A percentile compares a stretch with the other conserved stretches of the same genome.
Evolutionary conservation across 1,284 basidiomycete genomes (phyloP).

Genomic region (Vanrija sp.): DNA sequence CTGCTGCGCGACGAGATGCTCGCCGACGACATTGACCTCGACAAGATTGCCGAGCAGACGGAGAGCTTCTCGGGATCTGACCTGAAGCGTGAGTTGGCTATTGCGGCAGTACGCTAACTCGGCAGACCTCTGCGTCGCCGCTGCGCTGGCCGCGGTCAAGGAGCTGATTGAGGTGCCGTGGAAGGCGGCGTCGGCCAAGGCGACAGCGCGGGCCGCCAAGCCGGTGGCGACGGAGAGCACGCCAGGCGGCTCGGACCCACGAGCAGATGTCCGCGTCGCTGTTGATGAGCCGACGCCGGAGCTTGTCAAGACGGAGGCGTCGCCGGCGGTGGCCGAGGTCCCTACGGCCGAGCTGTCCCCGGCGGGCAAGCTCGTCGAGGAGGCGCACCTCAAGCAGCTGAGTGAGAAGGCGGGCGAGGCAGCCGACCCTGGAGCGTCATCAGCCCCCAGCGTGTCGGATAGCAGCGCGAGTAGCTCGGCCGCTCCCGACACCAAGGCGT

Average conservation of each 20-base stretch:
- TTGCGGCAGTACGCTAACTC: slow-evolving; percentile 1
- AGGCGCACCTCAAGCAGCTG: slow-evolving; percentile 10
- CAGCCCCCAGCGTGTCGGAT: no score
- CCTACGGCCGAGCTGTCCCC: slow-evolving; percentile 1
- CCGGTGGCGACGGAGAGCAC: neutral
- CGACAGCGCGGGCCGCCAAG: neutral
- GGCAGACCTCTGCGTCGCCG: slow-evolving; percentile 80
- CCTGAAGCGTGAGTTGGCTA: slow-evolving; percentile 69
- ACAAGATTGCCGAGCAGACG: slow-evolving; percentile 65
- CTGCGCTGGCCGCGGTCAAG: slow-evolving; percentile 82
- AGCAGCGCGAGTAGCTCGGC: neutral
- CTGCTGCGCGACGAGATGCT: slow-evolving; percentile 71
- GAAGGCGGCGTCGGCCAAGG: slow-evolving; percentile 37
- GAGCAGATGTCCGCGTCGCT: slow-evolving; percentile 5
- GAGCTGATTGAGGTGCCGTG: slow-evolving; percentile 75
- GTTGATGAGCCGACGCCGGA: neutral
- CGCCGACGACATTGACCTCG: slow-evolving; percentile 64
- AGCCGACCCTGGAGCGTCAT: neutral
- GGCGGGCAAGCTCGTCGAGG: slow-evolving; percentile 14
- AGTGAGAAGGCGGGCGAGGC: slow-evolving; percentile 4
- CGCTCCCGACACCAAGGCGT: neutral
- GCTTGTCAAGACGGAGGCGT: slow-evolving; percentile 1
- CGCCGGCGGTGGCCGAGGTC: neutral
- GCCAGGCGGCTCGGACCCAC: neutral
- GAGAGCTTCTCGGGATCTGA: slow-evolving; percentile 90